Percentiles rank a stretch among this genome's conserved stretches.
Evolutionary conservation across 129 eudicot species (phyloP).

Genomic region (Tagetes patula): DNA sequence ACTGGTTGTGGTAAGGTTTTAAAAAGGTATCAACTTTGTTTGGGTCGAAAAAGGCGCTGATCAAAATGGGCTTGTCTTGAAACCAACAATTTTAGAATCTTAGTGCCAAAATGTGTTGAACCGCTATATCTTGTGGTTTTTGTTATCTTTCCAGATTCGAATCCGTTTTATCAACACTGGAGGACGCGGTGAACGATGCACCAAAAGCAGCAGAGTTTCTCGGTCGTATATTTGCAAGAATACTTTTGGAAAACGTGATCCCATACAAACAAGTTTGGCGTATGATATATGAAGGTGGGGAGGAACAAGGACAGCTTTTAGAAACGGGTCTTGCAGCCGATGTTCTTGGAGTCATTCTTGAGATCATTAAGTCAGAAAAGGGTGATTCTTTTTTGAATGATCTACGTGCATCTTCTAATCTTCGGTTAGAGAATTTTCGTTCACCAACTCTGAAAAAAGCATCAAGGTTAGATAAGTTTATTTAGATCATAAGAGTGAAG

Average conservation of each 20-base stretch:
- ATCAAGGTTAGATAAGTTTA: constrained; percentile 73
- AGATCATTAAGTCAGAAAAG: constrained; percentile 56
- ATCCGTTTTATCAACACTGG: constrained; percentile 63
- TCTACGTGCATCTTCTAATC: constrained; percentile 43
- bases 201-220: constrained; percentile 94
- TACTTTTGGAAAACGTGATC: constrained; percentile 58
- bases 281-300: constrained; percentile 82
- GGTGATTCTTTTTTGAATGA: constrained; percentile 65
- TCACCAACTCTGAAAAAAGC: constrained; percentile 54
- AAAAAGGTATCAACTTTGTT: too few species aligned
- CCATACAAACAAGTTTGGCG: constrained; percentile 56
- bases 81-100: too few species aligned
- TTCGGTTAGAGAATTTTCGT: constrained; percentile 55
- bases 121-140: background rate
- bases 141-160: constrained; percentile 57
- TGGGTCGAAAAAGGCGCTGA: too few species aligned
- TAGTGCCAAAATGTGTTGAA: too few species aligned
- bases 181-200: constrained; percentile 86
- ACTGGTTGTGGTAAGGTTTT: too few species aligned
- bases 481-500: constrained; percentile 49
- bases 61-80: too few species aligned
- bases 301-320: constrained; percentile 70
- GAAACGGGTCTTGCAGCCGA: constrained; percentile 81
- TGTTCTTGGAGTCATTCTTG: constrained; percentile 69
- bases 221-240: constrained; percentile 60